Evolutionary conservation across 1,139 yeast genomes (phyloP).

Genomic region (Candida mesenterica): DNA sequence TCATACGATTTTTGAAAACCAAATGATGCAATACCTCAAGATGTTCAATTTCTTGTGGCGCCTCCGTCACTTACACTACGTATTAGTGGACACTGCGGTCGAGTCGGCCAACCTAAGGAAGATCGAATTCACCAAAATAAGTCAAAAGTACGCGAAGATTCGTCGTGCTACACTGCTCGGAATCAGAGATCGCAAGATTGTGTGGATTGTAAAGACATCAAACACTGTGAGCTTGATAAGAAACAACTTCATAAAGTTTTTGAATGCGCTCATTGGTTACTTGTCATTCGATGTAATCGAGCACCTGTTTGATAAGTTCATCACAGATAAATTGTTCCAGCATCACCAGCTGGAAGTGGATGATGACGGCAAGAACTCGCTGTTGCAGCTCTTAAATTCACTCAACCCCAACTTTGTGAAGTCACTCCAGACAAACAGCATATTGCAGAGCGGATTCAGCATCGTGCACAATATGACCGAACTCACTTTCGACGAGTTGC

Average conservation of each 20-base stretch:
- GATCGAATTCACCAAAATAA: conserved; percentile 29
- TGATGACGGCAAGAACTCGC: conserved; percentile 12
- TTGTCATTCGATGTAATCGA: conserved; percentile 52
- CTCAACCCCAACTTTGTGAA: conserved; percentile 14
- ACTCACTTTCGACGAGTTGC: conserved; percentile 50
- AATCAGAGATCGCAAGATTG: conserved; percentile 21
- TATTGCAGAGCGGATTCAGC: conserved; percentile 2
- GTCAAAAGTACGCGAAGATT: conserved; percentile 14
- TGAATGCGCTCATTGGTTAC: conserved; percentile 42
- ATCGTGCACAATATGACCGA: conserved; percentile 17
- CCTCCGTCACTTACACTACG: conserved; percentile 58
- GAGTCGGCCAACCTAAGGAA: conserved; percentile 35
- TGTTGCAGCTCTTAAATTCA: conserved; percentile 13
- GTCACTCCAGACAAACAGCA: conserved; percentile 7
- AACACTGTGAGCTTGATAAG: conserved; percentile 46
- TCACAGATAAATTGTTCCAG: conserved; percentile 23
- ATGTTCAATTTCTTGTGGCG: conserved; percentile 87
- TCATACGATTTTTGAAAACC: conserved; percentile 27
- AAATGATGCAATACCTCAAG: conserved; percentile 62
- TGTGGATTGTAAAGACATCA: conserved; percentile 32
- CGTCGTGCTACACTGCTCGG: conserved; percentile 13
- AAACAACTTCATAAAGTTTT: conserved; percentile 44
- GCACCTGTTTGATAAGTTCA: conserved; percentile 32
- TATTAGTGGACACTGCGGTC: conserved; percentile 44
- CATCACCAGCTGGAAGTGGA: conserved; percentile 11